Conservation (phyloP, 257 asterid species). For the Salvia hispanica region DNA sequence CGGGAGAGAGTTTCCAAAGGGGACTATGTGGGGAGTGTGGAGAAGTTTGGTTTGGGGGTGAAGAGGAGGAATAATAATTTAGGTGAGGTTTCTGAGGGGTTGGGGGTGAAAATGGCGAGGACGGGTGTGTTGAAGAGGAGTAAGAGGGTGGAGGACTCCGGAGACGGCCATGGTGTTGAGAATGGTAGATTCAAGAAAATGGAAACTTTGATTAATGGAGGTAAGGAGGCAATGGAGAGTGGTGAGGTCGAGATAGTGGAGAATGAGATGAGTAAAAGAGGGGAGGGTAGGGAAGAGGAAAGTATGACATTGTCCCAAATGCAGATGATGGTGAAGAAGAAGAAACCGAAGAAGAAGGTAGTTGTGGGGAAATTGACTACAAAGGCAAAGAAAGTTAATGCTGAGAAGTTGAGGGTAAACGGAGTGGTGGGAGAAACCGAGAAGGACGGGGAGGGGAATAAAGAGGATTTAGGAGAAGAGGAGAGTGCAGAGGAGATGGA, state of each 20-base stretch:
- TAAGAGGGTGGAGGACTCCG: conserved; percentile 20
- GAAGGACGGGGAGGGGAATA: no score
- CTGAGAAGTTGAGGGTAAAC: conserved; percentile 32
- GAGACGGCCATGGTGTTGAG: conserved; percentile 26
- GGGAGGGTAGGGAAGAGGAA: conserved; percentile 57
- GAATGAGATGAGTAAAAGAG: conserved; percentile 35
- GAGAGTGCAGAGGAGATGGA: conserved; percentile 14
- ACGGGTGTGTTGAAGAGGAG: conserved; percentile 31
- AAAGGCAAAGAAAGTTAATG: conserved; percentile 13
- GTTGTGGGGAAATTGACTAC: no score
- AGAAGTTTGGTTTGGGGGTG: conserved; percentile 40
- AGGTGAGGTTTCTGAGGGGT: conserved; percentile 42
- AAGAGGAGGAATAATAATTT: conserved; percentile 41
- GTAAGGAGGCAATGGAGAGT: conserved; percentile 23
- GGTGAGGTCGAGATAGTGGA: conserved; percentile 34
- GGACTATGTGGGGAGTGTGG: conserved; percentile 43
- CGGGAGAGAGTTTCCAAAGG: conserved; percentile 47
- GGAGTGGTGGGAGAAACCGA: no score
- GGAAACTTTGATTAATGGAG: conserved; percentile 21
- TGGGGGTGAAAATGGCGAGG: conserved; percentile 26
- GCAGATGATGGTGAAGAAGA: conserved; percentile 56
- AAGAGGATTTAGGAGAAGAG: conserved; percentile 15
- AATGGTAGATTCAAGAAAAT: conserved; percentile 10
- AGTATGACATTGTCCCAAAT: conserved; percentile 80
- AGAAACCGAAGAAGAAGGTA: conserved; percentile 38